Evolutionary conservation across 208 protist genomes (phyloP).

Genomic region (Crithidia brevicula): DNA sequence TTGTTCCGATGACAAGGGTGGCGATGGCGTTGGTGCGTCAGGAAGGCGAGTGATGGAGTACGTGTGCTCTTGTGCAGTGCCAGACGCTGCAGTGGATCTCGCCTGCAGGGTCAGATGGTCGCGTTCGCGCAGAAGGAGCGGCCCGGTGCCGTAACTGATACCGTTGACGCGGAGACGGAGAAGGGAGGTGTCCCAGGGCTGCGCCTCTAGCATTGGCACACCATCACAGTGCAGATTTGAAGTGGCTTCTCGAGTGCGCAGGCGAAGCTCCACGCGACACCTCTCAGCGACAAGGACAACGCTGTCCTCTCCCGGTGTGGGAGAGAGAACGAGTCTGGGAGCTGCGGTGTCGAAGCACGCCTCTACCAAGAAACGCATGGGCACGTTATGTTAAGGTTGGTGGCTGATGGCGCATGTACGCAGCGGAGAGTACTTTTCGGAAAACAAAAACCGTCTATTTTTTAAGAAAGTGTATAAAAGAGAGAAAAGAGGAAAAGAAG

Average conservation of each 20-base stretch:
- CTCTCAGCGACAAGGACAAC: slow-evolving; percentile 13
- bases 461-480: too few relatives aligned
- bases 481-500: too few relatives aligned
- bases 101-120: slow-evolving; percentile 25
- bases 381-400: too few relatives aligned
- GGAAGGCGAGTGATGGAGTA: slow-evolving; percentile 12
- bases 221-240: neutral
- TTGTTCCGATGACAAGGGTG: too few relatives aligned
- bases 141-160: slow-evolving; percentile 32
- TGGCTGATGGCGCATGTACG: slow-evolving; percentile 23
- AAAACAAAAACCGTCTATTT: too few relatives aligned
- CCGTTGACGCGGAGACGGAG: slow-evolving; percentile 29
- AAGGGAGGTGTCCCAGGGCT: slow-evolving; percentile 31
- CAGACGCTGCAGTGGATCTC: neutral
- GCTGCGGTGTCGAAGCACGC: slow-evolving; percentile 28
- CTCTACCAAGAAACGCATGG: slow-evolving; percentile 25
- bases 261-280: slow-evolving; percentile 14
- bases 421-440: too few relatives aligned
- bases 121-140: slow-evolving; percentile 30
- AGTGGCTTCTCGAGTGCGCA: neutral
- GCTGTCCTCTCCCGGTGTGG: slow-evolving; percentile 1
- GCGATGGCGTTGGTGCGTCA: neutral
- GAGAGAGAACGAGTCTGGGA: slow-evolving; percentile 14
- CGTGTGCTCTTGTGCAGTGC: neutral
- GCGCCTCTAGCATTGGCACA: slow-evolving; percentile 4